Conservation (phyloP, 805 yeast species). For the Saturnispora silvae region DNA sequence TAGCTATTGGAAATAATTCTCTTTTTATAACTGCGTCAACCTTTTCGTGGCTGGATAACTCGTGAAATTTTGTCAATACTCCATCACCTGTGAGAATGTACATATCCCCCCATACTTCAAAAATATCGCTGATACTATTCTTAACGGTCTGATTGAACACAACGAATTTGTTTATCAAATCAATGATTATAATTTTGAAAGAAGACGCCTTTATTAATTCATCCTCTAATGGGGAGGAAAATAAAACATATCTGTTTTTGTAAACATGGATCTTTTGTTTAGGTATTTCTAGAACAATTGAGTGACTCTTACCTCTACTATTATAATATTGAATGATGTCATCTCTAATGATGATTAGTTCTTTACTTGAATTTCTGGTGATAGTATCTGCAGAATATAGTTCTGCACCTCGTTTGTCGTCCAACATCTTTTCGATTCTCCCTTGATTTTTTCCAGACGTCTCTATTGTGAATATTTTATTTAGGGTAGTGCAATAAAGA, state of each 20-base stretch:
- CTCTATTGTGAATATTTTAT: conserved; percentile 56
- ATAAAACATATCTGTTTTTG: conserved; percentile 38
- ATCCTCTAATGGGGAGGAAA: conserved; percentile 32
- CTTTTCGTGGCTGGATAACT: conserved; percentile 56
- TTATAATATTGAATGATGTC: conserved; percentile 58
- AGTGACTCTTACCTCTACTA: conserved; percentile 40
- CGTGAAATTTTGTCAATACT: conserved; percentile 53
- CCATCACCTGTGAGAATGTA: conserved; percentile 69
- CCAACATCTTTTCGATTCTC: conserved; percentile 39
- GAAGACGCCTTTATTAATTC: conserved; percentile 27
- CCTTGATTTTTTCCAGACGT: conserved; percentile 76
- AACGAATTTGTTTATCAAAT: conserved; percentile 56
- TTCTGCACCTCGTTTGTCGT: conserved; percentile 38
- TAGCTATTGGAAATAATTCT: conserved; percentile 63
- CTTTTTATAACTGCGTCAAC: conserved; percentile 58
- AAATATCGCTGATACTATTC: conserved; percentile 47
- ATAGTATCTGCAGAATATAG: conserved; percentile 36
- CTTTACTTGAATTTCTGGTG: conserved; percentile 15
- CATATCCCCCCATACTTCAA: conserved; percentile 45
- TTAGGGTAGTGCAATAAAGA: conserved; percentile 66
- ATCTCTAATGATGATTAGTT: conserved; percentile 52
- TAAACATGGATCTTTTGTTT: conserved; percentile 42
- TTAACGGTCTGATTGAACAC: conserved; percentile 64
- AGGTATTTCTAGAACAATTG: conserved; percentile 45
- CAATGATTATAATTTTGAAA: conserved; percentile 56